phyloP scores from a whole-genome alignment of 2,329 filamentous ascomycete species.

The Coniella lustricola region DNA sequence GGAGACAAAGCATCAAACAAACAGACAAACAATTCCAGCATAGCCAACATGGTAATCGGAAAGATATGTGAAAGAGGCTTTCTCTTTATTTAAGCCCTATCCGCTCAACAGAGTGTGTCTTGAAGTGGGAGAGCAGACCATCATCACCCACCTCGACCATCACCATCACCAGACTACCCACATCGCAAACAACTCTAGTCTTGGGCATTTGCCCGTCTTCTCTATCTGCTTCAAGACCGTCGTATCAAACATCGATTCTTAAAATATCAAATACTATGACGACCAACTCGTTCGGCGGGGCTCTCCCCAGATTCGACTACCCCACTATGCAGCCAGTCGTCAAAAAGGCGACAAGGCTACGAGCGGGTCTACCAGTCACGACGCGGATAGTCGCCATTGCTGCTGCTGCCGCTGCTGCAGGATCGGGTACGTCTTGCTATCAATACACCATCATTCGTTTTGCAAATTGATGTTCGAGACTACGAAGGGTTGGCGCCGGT shows the following conservation, averaged over 20 bases:
- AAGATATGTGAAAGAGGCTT: background rate
- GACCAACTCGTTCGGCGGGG: conserved; percentile 15
- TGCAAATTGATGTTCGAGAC: too few relatives aligned
- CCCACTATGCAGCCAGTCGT: conserved; percentile 12
- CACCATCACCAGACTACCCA: background rate
- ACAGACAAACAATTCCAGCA: background rate
- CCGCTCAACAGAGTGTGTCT: conserved; percentile 5
- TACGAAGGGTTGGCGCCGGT: too few relatives aligned
- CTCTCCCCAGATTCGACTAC: conserved; percentile 16
- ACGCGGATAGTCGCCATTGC: conserved; percentile 11
- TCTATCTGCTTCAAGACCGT: background rate
- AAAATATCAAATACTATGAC: conserved; percentile 9
- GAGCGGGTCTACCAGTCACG: conserved; percentile 5
- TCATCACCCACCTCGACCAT: conserved; percentile 6
- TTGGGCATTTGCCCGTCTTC: background rate
- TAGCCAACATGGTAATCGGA: background rate
- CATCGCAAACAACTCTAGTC: background rate
- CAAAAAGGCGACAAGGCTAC: conserved; percentile 9
- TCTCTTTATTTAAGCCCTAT: conserved; percentile 13
- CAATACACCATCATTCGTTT: too few relatives aligned
- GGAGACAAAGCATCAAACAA: background rate
- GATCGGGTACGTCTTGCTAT: conserved; percentile 4
- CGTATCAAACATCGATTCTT: background rate
- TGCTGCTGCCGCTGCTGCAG: conserved; percentile 12
- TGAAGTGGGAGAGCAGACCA: conserved; percentile 10